phyloP scores from a whole-genome alignment of 805 yeast genomes.

The Zygosaccharomyces bisporus region DNA sequence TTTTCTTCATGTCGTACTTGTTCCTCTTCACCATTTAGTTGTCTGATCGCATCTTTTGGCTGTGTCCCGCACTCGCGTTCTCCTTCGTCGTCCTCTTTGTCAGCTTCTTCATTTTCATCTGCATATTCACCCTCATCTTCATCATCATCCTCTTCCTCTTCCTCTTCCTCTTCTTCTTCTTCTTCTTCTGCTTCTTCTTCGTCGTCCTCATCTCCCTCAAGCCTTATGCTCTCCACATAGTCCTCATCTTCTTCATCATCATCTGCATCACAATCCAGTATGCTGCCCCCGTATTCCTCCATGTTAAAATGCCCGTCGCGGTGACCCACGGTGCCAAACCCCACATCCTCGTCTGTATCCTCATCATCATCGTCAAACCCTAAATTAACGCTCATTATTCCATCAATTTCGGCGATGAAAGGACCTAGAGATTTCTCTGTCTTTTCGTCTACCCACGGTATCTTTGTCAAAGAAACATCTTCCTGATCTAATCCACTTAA shows the following conservation, averaged over 20 bases:
- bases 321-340: conserved; percentile 6
- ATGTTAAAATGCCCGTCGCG: conserved; percentile 17
- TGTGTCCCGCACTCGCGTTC: neutral
- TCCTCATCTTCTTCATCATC: conserved; percentile 19
- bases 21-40: conserved; percentile 7
- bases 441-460: conserved; percentile 29
- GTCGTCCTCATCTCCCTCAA: conserved; percentile 6
- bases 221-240: conserved; percentile 10
- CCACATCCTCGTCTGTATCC: conserved; percentile 21
- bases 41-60: neutral
- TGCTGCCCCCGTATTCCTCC: conserved; percentile 23
- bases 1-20: conserved; percentile 1
- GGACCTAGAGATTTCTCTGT: conserved; percentile 18
- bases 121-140: conserved; percentile 9
- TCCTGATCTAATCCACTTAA: conserved; percentile 15
- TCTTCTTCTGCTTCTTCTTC: conserved; percentile 10
- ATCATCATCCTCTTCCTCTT: conserved; percentile 3
- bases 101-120: conserved; percentile 1
- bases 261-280: conserved; percentile 14
- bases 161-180: conserved; percentile 10
- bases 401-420: conserved; percentile 32
- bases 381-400: conserved; percentile 31
- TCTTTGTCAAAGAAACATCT: conserved; percentile 30
- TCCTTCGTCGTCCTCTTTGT: conserved; percentile 6
- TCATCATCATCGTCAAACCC: conserved; percentile 36